Percentiles rank a stretch among this genome's conserved stretches.
Conservation (phyloP, 139 green algal species). For the Limnomonas spitsbergensis region DNA sequence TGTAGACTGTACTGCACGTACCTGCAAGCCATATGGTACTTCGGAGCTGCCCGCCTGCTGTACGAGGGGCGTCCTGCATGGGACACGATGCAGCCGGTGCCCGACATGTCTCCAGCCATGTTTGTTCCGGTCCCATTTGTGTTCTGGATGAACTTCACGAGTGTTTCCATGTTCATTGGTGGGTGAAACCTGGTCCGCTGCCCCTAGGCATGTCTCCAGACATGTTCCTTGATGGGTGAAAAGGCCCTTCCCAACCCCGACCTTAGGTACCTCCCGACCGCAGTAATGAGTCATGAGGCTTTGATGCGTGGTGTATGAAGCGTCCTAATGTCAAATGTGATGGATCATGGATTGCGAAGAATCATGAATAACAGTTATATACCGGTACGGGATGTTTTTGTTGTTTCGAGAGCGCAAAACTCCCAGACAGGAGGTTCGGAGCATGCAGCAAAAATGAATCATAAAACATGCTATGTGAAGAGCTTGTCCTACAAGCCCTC, state of each 20-base stretch:
- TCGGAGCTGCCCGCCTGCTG: slow-evolving; percentile 17
- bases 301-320: not conserved
- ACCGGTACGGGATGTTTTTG: not conserved
- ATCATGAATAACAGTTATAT: not conserved
- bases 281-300: not conserved
- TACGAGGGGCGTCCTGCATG: slow-evolving; percentile 18
- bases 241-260: not conserved
- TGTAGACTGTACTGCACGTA: not conserved
- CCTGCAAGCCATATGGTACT: slow-evolving; percentile 32
- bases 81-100: slow-evolving; percentile 20
- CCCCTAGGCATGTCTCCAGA: no score
- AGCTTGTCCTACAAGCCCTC: not conserved
- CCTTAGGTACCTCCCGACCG: not conserved
- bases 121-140: slow-evolving; percentile 32
- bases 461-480: not conserved
- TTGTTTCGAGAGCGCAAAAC: no score
- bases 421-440: not conserved
- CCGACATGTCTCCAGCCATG: slow-evolving; percentile 30
- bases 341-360: not conserved
- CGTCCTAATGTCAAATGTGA: not conserved
- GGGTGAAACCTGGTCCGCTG: not conserved
- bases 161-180: slow-evolving; percentile 19
- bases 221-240: no score
- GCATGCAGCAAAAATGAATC: not conserved
- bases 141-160: slow-evolving; percentile 25